Base-by-base conservation (phyloP, 257 asterid genomes). In the Solanum etuberosum region DNA sequence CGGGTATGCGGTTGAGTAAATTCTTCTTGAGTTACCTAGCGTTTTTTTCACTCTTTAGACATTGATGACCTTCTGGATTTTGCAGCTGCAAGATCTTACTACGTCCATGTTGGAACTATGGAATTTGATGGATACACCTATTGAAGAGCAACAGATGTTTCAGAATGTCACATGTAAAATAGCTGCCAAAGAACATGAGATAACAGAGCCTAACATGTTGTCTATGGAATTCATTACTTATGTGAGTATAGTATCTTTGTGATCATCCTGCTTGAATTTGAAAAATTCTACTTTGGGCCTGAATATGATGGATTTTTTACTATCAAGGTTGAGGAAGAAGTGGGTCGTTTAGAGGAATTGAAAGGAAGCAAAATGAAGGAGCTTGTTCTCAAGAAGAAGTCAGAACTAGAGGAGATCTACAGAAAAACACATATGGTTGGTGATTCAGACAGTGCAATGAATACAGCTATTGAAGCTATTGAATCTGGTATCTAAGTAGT, bases 111-210 rank as follows among this genome's bases (percentile, higher is more conserved):
- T 97, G 92, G 98, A 97, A 93, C 95, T 96, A 67, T 97, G 99
- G 99, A 96, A 97, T 90, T 94, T 97, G 95, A 95, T 97, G 99
- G 99, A 97, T 92, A 97, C 98, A 20, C 99, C 99, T 73, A 42
- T 89, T 84, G 99, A 96, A 90, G 99, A 95, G 94, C 99, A 96
- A 86, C 97, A 92, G 87, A 87, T 78, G 27, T 95, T 96, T 89
- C 99, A 95, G 90, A 96, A 92, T 85, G 98, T 96, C 88, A 96
- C 99, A 11, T 90, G 98, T 86, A 96, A 94, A 54, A 92, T 97
- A 80, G 99, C 96, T 88, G 98, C 99, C 88, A 92, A 97, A n/a
- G 99, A 94, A 87, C 94, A 93, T 70, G 99, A 97, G 93, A 94
- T 96, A 88, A 95, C 92, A 14, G 98, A 95, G 89, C 95, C 98